Base-by-base conservation (phyloP, 768 basidiomycete genomes). In the Hortiboletus campestris region DNA sequence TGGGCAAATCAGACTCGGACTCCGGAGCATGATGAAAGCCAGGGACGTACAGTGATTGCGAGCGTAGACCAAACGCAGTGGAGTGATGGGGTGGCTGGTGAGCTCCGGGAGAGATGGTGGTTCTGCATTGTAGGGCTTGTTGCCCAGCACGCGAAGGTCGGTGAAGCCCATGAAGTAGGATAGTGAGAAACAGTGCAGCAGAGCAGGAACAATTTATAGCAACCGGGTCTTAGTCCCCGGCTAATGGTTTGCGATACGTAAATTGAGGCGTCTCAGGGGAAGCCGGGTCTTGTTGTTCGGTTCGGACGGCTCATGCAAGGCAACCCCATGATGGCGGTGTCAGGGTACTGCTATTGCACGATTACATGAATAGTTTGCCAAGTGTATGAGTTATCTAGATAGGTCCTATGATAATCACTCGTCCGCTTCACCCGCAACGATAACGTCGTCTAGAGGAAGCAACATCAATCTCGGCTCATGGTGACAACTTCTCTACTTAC, bases 51-150 rank as follows among this genome's bases (percentile, higher is more conserved):
- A 83, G 62, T 90, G 88, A 62, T 90, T 90, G 34, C 89, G 82
- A 56, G 82, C 83, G 63, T 88, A 91, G 11, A 84, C 75, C n/a
- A 85, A 74, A 43, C 80, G 79, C 49, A 80, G 78, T 1, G 88
- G 87, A 0, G 88, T 89, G 53, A 81, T 56, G 7, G 77, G 65
- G 20, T 70, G 55, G 46, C 53, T 63, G 31, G 59, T 41, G 63
- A 84, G 84, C 60, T 84, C 80, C 19, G 83, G 78, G 13, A 90
- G 76, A 17, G 78, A 76, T 2, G 76, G 71, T 1, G 88, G 84
- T 59, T 91, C 88, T 17, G 88, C 87, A 64, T 90, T 90, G 74
- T 82, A 84, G 3, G 88, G 88, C 9, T 78, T 62, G 7, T 74
- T 47, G 32, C 64, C 61, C 29, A 66, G 43, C n/a, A 68, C 55